Base-by-base conservation (phyloP, 305 asterid species). In the Fraxinus floribunda region DNA sequence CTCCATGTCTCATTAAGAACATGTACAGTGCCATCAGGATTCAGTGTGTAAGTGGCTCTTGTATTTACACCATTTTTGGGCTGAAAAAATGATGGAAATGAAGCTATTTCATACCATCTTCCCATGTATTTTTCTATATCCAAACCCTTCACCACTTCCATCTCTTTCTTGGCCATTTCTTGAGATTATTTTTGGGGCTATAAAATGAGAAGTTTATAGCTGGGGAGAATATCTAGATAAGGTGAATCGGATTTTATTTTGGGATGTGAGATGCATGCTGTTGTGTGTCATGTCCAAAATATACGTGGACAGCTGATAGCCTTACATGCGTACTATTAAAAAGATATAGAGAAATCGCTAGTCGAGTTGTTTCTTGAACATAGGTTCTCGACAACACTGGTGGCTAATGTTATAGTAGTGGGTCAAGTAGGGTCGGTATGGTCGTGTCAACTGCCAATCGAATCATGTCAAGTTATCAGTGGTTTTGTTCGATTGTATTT, bases 91-190 rank as follows among this genome's bases (percentile, higher is more conserved):
- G 91, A 86, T 3, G 91, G 95, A 35, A 92, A 89, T 39, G 95
- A 90, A 9, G 94, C 95, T 9, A 92, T 85, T 79, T 92, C 95
- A 34, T 90, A 92, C 94, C 95, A 92, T 24, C 90, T 87, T 0
- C 94, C 95, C 94, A 92, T 92, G 83, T 92, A 92, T 75, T 77
- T 88, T 82, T 85, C 89, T 0, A 89, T 0, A 9, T 89, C 89
- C 78, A 92, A 26, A 39, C 86, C 85, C 79, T 79, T 89, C 73
- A 90, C 95, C 72, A 83, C 91, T 83, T 88, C 82, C 93, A 91
- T 85, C 75, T 85, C 90, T 36, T 89, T 88, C 71, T 55, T 84
- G 55, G 87, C 87, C 91, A 88, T 86, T 81, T 32, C 35, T 70
- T 29, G 75, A 64, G 34, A 26, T 24, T 24, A 9, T 1, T 68